Evolutionary conservation across 306 rosid species (phyloP), one percentile per base, ranked within the genome.

Genomic region (Trichosanthes truncata): DNA sequence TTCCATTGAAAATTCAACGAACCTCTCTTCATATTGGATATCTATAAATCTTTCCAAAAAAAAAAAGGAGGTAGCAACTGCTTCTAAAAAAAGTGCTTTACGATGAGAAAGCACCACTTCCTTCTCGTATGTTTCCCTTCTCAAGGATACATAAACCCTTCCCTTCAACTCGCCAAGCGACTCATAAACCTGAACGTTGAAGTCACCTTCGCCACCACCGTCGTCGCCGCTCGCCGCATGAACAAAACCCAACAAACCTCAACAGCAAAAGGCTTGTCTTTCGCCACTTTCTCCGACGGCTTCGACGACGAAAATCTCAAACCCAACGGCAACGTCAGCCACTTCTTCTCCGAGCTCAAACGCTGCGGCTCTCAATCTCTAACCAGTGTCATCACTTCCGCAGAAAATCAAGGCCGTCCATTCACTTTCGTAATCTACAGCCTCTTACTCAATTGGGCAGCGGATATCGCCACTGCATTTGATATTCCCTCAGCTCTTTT

Each of bases 241-340:
- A 9, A 20, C 45, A 79, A 78, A 10, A 43, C 53, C 41, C 23
- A 63, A 8, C 68, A 20, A 18, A 20, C 74, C 3, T 14, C 72
- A 0, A 43, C 86, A 1, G 36, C 81, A 1, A 18, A 57, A 0
- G 81, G 80, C 68, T 80, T 90, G 46, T 53, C 87, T 63, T 48
- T 83, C 17, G 81, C 80, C 59, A 14, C 72, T 21, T 85, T 84
- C 85, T 86, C 89, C 5, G 92, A 87, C n/a, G 91, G 89, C 71
- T 67, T 49, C 6, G 92, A 90, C 74, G 91, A 89, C 74, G 85
- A 87, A 3, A 88, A 83, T 9, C 9, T 21, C 74, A 61, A 11
- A 0, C 0, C 9, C 13, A 9, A 1, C 6, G 38, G 3, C 7
- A 67, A 74, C 23, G 0, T n/a, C 29, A 40, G 4, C 1, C n/a